Conservation (phyloP, 495 filamentous ascomycete genomes). For the Neurospora sp. region DNA sequence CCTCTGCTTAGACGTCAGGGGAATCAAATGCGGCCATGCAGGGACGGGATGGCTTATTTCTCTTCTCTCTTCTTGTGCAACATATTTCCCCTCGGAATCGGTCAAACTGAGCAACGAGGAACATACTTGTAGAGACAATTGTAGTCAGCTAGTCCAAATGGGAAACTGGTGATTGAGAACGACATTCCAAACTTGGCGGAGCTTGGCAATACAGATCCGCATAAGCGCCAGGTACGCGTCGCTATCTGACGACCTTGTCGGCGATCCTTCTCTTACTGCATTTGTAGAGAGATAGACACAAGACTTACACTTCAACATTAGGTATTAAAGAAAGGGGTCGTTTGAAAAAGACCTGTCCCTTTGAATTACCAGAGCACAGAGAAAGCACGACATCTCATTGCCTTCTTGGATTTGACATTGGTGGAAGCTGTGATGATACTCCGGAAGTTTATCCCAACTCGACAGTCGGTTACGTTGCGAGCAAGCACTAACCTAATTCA, state of each 20-base stretch:
- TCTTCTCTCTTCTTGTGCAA: background rate
- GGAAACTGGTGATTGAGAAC: background rate
- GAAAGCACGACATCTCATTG: background rate
- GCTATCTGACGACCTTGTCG: background rate
- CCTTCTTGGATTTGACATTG: background rate
- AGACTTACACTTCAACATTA: background rate
- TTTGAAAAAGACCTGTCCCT: background rate
- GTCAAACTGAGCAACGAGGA: background rate
- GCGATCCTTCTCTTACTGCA: background rate
- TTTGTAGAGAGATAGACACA: background rate
- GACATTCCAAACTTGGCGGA: background rate
- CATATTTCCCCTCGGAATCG: background rate
- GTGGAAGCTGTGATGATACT: background rate
- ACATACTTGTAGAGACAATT: background rate
- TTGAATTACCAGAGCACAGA: background rate
- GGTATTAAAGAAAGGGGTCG: background rate
- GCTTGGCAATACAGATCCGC: background rate
- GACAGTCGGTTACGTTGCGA: background rate
- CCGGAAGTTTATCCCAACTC: background rate
- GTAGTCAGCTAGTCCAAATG: background rate
- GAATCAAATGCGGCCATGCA: background rate
- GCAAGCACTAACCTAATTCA: background rate
- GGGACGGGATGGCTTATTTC: background rate
- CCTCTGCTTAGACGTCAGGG: background rate
- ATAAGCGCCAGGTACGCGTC: background rate